Evolutionary conservation across 1,139 yeast species (phyloP), one percentile per base, ranked within the genome.

Genomic region (Suhomyces choctaworum): DNA sequence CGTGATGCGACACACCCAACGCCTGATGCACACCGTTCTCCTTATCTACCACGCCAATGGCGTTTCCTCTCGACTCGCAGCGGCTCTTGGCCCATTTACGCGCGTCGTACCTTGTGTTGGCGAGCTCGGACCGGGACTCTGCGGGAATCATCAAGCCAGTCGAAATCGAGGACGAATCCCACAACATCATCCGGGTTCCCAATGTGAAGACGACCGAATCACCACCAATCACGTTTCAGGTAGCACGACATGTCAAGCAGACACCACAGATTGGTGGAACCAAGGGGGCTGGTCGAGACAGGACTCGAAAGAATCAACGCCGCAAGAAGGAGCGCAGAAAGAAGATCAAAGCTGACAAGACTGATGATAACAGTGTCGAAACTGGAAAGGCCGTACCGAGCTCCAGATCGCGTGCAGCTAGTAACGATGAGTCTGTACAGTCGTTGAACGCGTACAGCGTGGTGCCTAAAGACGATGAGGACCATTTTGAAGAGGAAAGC

Each of bases 181-280:
- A 25, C 14, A 15, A n/a, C 14, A 17, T n/a, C 9, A 20, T 26
- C 12, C 8, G 14, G 16, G 23, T 34, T 3, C 37, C 37, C 3
- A 25, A 22, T n/a, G 17, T 36, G 9, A 31, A 32, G n/a, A 13
- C 16, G n/a, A 55, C 54, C 34, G 49, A 47, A 4, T 65, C 71
- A 1, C 72, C 73, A 0, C 73, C 72, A 1, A 65, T 66, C 5
- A 45, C 60, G 4, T 58, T 65, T 31, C 54, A 59, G 35, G 46
- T 54, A 4, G 58, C 61, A 6, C 37, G 58, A 20, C 60, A 57
- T 34, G 44, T 54, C 7, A 40, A 40, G 19, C 37, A 41, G 27
- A 29, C 47, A 10, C 23, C 37, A 16, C 36, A 32, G 8, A 26
- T 20, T n/a, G 13, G 16, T 3, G 9, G 5, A 10, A 17, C 22